Percentiles rank a stretch among this genome's conserved stretches.
These are phyloP conservation scores for Fusarium pseudoanthophilum DNA, from an alignment of 2,329 filamentous ascomycete genomes.

Conservation along the genomic window DNA sequence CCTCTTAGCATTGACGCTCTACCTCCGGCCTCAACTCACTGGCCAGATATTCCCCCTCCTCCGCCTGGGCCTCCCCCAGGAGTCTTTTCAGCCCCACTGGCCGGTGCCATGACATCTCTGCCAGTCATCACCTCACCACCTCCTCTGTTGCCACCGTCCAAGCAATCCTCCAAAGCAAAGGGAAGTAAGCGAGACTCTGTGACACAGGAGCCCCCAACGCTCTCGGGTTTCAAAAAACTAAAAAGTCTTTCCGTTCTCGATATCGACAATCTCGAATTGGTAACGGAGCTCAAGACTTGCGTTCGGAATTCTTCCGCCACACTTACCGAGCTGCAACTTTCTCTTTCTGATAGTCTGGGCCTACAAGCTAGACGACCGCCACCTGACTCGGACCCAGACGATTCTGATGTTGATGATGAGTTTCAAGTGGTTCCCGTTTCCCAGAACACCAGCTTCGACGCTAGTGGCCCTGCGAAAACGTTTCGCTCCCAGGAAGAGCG, in stretches of 20 bases:
- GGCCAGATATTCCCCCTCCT: conserved; percentile 43
- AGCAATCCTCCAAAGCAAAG: conserved; percentile 50
- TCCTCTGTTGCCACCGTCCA: conserved; percentile 50
- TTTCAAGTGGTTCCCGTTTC: conserved; percentile 57
- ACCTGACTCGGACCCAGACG: conserved; percentile 56
- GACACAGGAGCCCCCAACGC: conserved; percentile 59
- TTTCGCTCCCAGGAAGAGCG: conserved; percentile 64
- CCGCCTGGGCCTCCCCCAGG: conserved; percentile 35
- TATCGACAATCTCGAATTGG: conserved; percentile 67
- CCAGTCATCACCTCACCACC: conserved; percentile 42
- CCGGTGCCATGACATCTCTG: conserved; percentile 18
- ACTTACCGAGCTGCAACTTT: conserved; percentile 65
- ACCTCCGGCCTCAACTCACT: conserved; percentile 48
- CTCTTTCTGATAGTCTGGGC: conserved; percentile 66
- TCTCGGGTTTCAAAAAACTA: conserved; percentile 67
- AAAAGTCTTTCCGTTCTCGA: conserved; percentile 66
- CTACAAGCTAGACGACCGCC: conserved; percentile 51
- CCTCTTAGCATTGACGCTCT: conserved; percentile 47
- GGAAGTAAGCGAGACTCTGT: conserved; percentile 46
- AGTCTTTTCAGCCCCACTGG: conserved; percentile 31
- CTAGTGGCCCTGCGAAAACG: conserved; percentile 56
- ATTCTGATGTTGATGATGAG: conserved; percentile 66
- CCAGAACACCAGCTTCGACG: conserved; percentile 49
- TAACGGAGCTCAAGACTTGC: conserved; percentile 66
- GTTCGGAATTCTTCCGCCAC: conserved; percentile 65